Conservation (phyloP, 768 basidiomycete species). For the Leucocoprinus sp. region DNA sequence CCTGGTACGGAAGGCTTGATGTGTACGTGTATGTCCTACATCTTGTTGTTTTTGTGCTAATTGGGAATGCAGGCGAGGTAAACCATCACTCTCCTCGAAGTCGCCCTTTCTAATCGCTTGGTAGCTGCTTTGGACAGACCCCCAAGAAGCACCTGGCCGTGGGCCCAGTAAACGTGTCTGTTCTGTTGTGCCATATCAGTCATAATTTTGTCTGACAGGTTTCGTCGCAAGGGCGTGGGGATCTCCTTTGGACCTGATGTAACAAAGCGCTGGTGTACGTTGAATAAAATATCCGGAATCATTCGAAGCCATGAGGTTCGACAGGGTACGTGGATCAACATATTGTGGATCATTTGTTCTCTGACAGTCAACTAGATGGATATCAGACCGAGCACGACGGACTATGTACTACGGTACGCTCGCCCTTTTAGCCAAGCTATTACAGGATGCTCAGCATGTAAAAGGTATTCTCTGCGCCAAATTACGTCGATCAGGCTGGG, state of each 20-base stretch:
- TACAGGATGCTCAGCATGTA: constrained; percentile 9
- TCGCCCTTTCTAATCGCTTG: constrained; percentile 11
- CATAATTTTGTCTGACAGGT: background rate
- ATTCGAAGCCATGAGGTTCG: constrained; percentile 97
- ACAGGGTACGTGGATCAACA: constrained; percentile 44
- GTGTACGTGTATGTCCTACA: constrained; percentile 39
- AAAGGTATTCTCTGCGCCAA: constrained; percentile 90
- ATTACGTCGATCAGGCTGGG: constrained; percentile 86
- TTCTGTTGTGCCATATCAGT: constrained; percentile 9
- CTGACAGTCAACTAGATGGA: constrained; percentile 46
- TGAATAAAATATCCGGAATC: constrained; percentile 81
- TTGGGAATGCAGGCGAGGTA: constrained; percentile 50
- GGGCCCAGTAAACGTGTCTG: constrained; percentile 93
- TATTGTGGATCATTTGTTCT: background rate
- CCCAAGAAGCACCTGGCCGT: constrained; percentile 79
- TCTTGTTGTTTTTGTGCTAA: constrained; percentile 8
- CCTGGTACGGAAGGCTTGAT: constrained; percentile 94
- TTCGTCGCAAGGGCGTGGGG: constrained; percentile 71
- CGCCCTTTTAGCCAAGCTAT: background rate
- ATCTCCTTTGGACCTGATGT: constrained; percentile 95
- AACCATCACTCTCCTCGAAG: constrained; percentile 3
- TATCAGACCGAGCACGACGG: constrained; percentile 95
- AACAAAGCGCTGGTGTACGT: constrained; percentile 79
- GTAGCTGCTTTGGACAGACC: constrained; percentile 93
- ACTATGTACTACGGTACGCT: constrained; percentile 78